These are phyloP conservation scores for Boletellus ananiceps DNA, from an alignment of 768 basidiomycete species.

Conservation along the genomic window DNA sequence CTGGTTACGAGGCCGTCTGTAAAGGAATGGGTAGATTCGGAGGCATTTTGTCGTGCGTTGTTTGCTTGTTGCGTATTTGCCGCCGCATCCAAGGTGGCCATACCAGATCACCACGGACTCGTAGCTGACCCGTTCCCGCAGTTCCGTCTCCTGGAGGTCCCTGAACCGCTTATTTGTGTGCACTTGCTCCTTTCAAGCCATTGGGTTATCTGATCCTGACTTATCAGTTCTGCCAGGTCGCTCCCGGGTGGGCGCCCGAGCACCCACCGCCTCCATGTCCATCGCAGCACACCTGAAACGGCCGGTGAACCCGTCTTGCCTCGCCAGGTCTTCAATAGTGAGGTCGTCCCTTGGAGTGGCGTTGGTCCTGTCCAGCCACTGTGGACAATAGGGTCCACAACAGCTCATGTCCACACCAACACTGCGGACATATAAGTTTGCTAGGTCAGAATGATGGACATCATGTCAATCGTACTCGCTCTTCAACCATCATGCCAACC, in stretches of 20 bases:
- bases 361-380: not conserved
- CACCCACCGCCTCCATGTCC: not conserved
- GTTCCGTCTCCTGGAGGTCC: not conserved
- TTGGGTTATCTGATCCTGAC: not conserved
- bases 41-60: not conserved
- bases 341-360: not conserved
- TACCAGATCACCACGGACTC: constrained; percentile 1
- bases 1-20: too few relatives aligned
- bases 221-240: not conserved
- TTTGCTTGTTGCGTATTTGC: constrained; percentile 13
- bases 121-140: not conserved
- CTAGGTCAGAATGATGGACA: not conserved
- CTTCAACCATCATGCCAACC: constrained; percentile 8
- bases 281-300: constrained; percentile 3
- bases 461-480: not conserved
- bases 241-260: not conserved
- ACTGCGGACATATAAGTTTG: constrained; percentile 12
- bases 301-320: constrained; percentile 2
- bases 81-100: constrained; percentile 7
- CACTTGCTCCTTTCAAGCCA: constrained; percentile 3
- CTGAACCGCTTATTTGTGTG: constrained; percentile 6
- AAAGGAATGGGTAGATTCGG: too few relatives aligned
- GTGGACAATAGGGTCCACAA: constrained; percentile 16
- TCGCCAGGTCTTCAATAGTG: not conserved
- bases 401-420: constrained; percentile 3